phyloP scores from a whole-genome alignment of 1,139 yeast genomes.

The Lodderomyces parapsilosis region DNA sequence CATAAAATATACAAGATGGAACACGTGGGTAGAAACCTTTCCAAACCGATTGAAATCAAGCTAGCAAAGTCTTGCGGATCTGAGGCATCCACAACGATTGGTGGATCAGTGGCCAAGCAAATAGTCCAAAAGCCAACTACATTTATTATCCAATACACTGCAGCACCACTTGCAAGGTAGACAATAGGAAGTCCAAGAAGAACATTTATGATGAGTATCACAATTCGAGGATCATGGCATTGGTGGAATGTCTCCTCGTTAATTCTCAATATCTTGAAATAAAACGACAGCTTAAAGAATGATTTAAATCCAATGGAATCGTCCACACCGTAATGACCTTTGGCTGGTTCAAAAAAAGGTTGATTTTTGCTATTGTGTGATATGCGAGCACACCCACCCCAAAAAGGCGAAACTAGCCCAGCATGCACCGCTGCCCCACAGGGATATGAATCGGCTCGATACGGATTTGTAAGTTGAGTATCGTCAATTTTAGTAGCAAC shows the following conservation, averaged over 20 bases:
- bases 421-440: constrained; percentile 92
- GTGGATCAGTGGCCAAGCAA: constrained; percentile 80
- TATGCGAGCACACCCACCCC: constrained; percentile 81
- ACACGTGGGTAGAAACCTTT: constrained; percentile 72
- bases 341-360: constrained; percentile 41
- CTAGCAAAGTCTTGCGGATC: constrained; percentile 55
- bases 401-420: constrained; percentile 67
- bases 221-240: constrained; percentile 66
- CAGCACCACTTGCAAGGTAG: constrained; percentile 51
- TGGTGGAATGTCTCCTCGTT: constrained; percentile 31
- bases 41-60: constrained; percentile 68
- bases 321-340: constrained; percentile 50
- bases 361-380: constrained; percentile 57
- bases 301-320: constrained; percentile 64
- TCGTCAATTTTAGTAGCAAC: constrained; percentile 14
- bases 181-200: constrained; percentile 60
- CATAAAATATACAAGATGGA: constrained; percentile 76
- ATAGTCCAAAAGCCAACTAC: constrained; percentile 88
- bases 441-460: constrained; percentile 84
- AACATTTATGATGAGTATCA: constrained; percentile 57
- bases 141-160: constrained; percentile 61
- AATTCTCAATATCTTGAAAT: constrained; percentile 43
- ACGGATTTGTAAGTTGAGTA: constrained; percentile 51
- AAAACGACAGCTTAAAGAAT: constrained; percentile 72
- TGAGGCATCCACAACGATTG: constrained; percentile 55